A percentile compares a stretch with the other conserved stretches of the same genome.
Evolutionary conservation across 2,329 filamentous ascomycete species (phyloP).

Genomic region (Diaporthe aspalathi): DNA sequence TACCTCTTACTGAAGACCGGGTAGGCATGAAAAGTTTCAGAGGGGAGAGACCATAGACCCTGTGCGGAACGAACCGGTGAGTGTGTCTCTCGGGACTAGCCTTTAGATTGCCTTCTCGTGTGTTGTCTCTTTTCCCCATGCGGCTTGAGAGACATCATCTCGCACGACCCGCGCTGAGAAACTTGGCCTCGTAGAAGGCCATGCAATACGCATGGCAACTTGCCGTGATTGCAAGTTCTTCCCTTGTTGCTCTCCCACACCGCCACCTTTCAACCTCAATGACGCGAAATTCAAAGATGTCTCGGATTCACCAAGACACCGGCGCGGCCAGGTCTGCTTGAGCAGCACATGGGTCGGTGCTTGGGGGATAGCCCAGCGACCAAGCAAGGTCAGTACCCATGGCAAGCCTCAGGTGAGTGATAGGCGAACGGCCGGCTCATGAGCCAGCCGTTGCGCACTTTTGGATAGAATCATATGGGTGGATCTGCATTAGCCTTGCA

Average conservation of each 20-base stretch:
- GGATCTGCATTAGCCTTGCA: conserved; percentile 10
- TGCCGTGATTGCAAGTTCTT: neutral
- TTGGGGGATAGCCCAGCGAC: neutral
- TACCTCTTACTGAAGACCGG: neutral
- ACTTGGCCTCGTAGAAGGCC: neutral
- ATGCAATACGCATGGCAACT: neutral
- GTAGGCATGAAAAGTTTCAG: conserved; percentile 3
- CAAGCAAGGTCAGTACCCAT: neutral
- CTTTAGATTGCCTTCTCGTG: neutral
- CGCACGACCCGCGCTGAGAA: neutral
- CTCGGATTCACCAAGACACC: neutral
- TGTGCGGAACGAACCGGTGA: conserved; percentile 21
- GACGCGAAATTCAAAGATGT: conserved; percentile 5
- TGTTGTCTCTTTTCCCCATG: neutral
- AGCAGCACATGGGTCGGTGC: neutral
- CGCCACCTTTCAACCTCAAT: neutral
- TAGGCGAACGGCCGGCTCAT: neutral
- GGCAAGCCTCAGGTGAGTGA: neutral
- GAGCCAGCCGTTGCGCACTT: conserved; percentile 21
- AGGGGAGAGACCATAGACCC: neutral
- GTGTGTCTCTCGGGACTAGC: conserved; percentile 14
- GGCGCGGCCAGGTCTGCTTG: neutral
- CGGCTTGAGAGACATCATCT: conserved; percentile 17
- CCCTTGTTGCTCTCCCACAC: neutral
- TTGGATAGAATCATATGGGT: neutral